Evolutionary conservation across 2,329 filamentous ascomycete genomes (phyloP), one percentile per base, ranked within the genome.

Genomic region (Colletotrichum aenigma): DNA sequence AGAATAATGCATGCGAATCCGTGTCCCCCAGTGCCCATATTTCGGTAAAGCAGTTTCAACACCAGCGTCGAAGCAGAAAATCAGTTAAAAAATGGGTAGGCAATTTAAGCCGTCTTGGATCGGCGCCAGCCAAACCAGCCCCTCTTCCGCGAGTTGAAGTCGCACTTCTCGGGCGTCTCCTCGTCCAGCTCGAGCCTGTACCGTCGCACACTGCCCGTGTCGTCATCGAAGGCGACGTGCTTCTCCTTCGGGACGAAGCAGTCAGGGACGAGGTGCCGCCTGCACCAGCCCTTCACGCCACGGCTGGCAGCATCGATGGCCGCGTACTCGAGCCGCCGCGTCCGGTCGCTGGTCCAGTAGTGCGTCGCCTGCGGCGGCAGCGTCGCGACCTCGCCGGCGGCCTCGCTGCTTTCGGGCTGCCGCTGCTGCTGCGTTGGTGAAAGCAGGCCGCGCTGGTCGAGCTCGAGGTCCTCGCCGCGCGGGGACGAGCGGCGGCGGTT

Each of bases 291-390:
- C 77, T 88, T 88, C 34, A 93, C 86, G 6, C 92, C 92, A 3
- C 87, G 86, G 43, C 88, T 89, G 3, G 91, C 91, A 0, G 91
- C 91, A 66, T 93, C 92, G 55, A 93, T 93, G 71, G 92, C 92
- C 0, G 91, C 92, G 78, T 93, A 93, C 84, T 93, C 92, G 5
- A 93, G 86, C 13, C 91, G 87, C 5, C 92, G 87, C 0, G 91
- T 93, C 69, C 87, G 87, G 80, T 93, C 90, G 79, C 90, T 93
- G 2, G 91, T 93, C 92, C 92, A 93, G 83, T 93, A 93, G 80
- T 93, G 91, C 2, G 90, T 91, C 4, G 92, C 93, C 6, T 90
- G 90, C 15, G 90, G 91, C 3, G 86, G 85, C 4, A 86, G 83
- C 38, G 85, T 84, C 4, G 82, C 73, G 2, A 80, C 55, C 12